A percentile compares a stretch with the other conserved stretches of the same genome.
Evolutionary conservation across 208 protist species (phyloP).

Genomic region (Leishmania aethiopica): DNA sequence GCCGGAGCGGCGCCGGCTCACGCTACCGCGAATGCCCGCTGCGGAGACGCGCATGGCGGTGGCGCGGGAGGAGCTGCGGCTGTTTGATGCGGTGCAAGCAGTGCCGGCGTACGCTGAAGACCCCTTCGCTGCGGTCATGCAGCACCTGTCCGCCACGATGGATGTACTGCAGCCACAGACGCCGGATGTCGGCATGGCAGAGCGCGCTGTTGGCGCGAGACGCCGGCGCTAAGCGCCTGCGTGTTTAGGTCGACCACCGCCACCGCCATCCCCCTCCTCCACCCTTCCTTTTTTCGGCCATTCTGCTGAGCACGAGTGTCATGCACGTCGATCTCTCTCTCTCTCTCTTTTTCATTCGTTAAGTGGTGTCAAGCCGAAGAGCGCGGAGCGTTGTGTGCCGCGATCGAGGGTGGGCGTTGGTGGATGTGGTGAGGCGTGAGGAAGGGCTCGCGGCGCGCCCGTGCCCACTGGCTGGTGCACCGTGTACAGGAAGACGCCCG

Average conservation of each 20-base stretch:
- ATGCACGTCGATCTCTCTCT: not conserved
- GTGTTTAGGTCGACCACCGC: not conserved
- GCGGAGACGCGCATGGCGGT: constrained; percentile 54
- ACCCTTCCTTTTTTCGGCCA: not conserved
- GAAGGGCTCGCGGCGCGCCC: not conserved
- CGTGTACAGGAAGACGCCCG: not conserved
- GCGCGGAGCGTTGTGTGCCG: not conserved
- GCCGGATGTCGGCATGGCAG: constrained; percentile 54
- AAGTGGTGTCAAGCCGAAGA: not conserved
- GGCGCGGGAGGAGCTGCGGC: constrained; percentile 51
- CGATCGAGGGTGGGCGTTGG: not conserved
- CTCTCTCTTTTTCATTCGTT: too few species aligned
- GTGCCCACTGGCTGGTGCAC: too few species aligned
- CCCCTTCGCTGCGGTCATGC: constrained; percentile 61
- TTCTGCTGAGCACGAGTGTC: not conserved
- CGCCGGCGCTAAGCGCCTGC: constrained; percentile 6
- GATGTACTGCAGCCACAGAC: constrained; percentile 72
- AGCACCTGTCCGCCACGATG: constrained; percentile 68
- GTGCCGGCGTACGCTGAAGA: constrained; percentile 52
- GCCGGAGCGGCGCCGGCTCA: constrained; percentile 13
- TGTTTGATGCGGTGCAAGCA: constrained; percentile 62
- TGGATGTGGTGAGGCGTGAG: not conserved
- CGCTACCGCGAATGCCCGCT: constrained; percentile 19
- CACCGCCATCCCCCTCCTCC: not conserved
- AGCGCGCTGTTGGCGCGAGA: not conserved